Conservation (phyloP, 495 filamentous ascomycete genomes). For the Ascobolus immersus region DNA sequence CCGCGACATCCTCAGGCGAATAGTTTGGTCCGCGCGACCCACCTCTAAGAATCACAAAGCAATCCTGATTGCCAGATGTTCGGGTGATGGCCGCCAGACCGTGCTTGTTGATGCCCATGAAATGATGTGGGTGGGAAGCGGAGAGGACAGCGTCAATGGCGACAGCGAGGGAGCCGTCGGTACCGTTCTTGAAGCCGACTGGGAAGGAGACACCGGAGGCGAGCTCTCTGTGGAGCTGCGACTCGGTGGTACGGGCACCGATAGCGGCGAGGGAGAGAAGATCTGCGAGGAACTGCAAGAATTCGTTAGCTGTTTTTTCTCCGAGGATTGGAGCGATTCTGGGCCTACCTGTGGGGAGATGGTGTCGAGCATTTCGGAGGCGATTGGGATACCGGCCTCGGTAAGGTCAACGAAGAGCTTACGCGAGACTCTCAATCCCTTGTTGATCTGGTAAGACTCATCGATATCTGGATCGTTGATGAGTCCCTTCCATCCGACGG, state of each 20-base stretch:
- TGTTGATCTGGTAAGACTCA: conserved; percentile 95
- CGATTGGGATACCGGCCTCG: conserved; percentile 65
- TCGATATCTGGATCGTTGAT: conserved; percentile 99
- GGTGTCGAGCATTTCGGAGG: conserved; percentile 92
- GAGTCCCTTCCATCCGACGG: conserved; percentile 94
- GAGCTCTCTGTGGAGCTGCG: conserved; percentile 80
- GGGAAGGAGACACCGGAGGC: conserved; percentile 95
- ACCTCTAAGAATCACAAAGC: conserved; percentile 85
- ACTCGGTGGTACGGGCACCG: conserved; percentile 90
- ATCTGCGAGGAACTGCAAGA: conserved; percentile 59
- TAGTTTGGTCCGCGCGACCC: conserved; percentile 89
- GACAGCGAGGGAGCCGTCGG: conserved; percentile 80
- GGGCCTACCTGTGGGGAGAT: conserved; percentile 48
- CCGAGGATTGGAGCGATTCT: not conserved
- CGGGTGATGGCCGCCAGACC: conserved; percentile 84
- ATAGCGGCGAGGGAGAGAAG: conserved; percentile 88
- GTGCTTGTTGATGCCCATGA: conserved; percentile 98
- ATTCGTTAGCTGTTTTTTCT: not conserved
- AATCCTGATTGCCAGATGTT: conserved; percentile 80
- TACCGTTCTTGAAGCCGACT: conserved; percentile 98
- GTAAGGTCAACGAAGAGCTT: conserved; percentile 84
- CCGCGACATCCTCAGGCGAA: conserved; percentile 54
- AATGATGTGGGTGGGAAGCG: conserved; percentile 76
- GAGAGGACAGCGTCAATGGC: conserved; percentile 90
- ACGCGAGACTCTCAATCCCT: conserved; percentile 68